phyloP scores from a whole-genome alignment of 192 early-diverging fungal genomes.

The Pilobolus umbonatus region DNA sequence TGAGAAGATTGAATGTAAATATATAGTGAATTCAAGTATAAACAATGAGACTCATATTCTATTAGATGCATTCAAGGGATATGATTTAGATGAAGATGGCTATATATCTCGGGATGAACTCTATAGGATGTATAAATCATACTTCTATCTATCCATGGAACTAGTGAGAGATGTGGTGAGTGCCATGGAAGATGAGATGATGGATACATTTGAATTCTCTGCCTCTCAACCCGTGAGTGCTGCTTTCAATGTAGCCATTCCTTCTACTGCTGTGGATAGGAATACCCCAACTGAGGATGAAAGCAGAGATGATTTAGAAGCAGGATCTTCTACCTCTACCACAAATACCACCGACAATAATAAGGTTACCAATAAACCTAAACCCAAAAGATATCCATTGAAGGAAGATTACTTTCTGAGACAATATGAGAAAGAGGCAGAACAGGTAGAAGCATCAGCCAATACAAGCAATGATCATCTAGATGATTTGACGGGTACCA shows the following conservation, averaged over 20 bases:
- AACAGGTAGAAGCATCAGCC: not conserved
- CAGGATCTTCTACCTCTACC: not conserved
- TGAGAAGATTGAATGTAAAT: constrained; percentile 81
- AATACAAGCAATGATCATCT: not conserved
- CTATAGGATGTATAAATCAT: constrained; percentile 87
- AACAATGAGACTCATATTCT: not conserved
- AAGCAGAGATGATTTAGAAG: not conserved
- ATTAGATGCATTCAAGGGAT: constrained; percentile 82
- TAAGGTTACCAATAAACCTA: not conserved
- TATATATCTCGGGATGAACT: constrained; percentile 80
- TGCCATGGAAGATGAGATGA: constrained; percentile 83
- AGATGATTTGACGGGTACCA: not conserved
- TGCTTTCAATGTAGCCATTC: constrained; percentile 82
- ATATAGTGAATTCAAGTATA: not conserved
- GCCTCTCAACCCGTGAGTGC: constrained; percentile 84
- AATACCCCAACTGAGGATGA: constrained; percentile 18
- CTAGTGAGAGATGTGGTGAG: constrained; percentile 86
- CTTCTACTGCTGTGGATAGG: constrained; percentile 34
- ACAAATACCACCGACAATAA: not conserved
- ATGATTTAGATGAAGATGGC: constrained; percentile 87
- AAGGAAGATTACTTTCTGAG: constrained; percentile 23
- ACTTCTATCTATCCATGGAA: constrained; percentile 86
- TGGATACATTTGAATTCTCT: constrained; percentile 77
- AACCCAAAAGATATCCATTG: constrained; percentile 5
- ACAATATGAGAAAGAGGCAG: constrained; percentile 16